Evolutionary conservation across 2,329 filamentous ascomycete genomes (phyloP).

Genomic region (Alternaria rosae): DNA sequence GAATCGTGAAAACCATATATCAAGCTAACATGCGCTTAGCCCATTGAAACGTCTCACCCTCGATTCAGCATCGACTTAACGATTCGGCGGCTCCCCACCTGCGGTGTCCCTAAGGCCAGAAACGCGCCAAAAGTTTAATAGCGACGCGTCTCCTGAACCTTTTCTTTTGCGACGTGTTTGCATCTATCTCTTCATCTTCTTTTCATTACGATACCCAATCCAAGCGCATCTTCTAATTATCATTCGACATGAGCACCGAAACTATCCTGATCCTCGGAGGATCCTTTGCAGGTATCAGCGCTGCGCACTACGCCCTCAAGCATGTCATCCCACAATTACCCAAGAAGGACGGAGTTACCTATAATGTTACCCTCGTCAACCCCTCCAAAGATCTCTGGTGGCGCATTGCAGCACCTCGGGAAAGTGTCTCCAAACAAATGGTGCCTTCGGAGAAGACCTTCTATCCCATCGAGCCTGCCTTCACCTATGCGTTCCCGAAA

Average conservation of each 20-base stretch:
- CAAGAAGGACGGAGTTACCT: conserved; percentile 48
- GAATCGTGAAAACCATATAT: conserved; percentile 5
- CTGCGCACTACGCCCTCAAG: conserved; percentile 48
- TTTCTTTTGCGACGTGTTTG: conserved; percentile 13
- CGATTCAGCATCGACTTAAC: conserved; percentile 7
- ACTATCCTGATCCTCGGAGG: conserved; percentile 48
- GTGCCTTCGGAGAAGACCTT: conserved; percentile 60
- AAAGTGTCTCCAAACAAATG: conserved; percentile 59
- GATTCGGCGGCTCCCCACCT: conserved; percentile 26
- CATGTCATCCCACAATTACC: conserved; percentile 46
- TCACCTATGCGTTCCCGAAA: conserved; percentile 58
- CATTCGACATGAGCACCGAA: conserved; percentile 41
- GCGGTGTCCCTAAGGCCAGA: conserved; percentile 14
- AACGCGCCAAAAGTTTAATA: conserved; percentile 19
- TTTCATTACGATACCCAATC: conserved; percentile 13
- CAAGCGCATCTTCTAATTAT: neutral
- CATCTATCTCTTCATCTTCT: conserved; percentile 7
- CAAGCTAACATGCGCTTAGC: neutral
- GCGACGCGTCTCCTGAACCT: conserved; percentile 13
- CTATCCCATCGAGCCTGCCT: conserved; percentile 59
- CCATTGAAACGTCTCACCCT: conserved; percentile 4
- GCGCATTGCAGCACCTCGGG: conserved; percentile 62
- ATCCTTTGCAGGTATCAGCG: conserved; percentile 45
- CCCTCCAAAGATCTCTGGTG: conserved; percentile 64
- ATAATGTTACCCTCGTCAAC: conserved; percentile 64